Percentiles rank a stretch among this genome's conserved stretches.
These are phyloP conservation scores for Acidomyces sp. DNA, from an alignment of 495 filamentous ascomycete species.

Conservation along the genomic window DNA sequence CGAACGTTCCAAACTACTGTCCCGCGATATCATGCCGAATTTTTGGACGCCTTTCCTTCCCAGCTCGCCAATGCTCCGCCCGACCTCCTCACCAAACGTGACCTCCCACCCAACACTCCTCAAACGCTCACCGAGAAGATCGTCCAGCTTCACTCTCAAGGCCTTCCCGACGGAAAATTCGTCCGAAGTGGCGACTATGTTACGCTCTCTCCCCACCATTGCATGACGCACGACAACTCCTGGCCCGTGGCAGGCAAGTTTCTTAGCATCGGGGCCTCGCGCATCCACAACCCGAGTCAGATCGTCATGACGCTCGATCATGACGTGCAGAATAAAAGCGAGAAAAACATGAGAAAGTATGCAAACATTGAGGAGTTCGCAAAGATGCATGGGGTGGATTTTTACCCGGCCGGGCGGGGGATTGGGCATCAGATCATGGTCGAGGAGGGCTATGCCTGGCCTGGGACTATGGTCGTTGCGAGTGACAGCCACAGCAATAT, in stretches of 20 bases:
- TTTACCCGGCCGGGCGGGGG: slow-evolving; percentile 71
- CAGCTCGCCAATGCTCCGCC: slow-evolving; percentile 27
- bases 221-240: slow-evolving; percentile 91
- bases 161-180: slow-evolving; percentile 55
- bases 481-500: slow-evolving; percentile 77
- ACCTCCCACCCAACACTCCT: slow-evolving; percentile 28
- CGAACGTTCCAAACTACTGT: slow-evolving; percentile 5
- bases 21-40: slow-evolving; percentile 10
- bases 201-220: slow-evolving; percentile 55
- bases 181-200: slow-evolving; percentile 32
- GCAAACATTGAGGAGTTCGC: slow-evolving; percentile 78
- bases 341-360: slow-evolving; percentile 77
- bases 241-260: slow-evolving; percentile 80
- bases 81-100: slow-evolving; percentile 22
- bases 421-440: slow-evolving; percentile 89
- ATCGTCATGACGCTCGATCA: slow-evolving; percentile 87
- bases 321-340: slow-evolving; percentile 80
- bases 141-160: slow-evolving; percentile 63
- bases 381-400: slow-evolving; percentile 61
- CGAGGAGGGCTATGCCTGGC: slow-evolving; percentile 70
- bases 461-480: slow-evolving; percentile 71
- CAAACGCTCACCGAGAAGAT: slow-evolving; percentile 93
- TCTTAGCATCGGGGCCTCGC: slow-evolving; percentile 72
- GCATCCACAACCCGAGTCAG: slow-evolving; percentile 58
- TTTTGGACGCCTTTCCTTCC: slow-evolving; percentile 33